A percentile compares a stretch with the other conserved stretches of the same genome.
These are phyloP conservation scores for Knoxia roxburghii DNA, from an alignment of 257 asterid species.

Conservation along the genomic window DNA sequence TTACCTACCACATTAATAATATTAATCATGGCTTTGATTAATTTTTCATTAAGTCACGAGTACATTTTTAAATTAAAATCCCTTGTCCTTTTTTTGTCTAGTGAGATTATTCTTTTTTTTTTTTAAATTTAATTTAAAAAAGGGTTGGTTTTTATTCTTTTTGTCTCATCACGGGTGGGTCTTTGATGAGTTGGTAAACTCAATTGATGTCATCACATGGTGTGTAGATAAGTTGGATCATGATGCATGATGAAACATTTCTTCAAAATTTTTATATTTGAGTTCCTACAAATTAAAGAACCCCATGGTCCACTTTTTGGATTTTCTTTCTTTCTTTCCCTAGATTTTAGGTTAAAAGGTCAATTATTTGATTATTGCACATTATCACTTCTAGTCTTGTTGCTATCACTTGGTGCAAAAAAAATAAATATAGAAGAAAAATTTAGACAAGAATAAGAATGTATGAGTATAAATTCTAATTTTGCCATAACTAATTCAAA, in stretches of 20 bases:
- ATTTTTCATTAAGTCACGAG: too few species aligned
- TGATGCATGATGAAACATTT: background rate
- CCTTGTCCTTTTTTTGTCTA: too few species aligned
- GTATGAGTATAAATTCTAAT: too few species aligned
- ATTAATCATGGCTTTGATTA: too few species aligned
- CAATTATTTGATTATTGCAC: slow-evolving; percentile 16
- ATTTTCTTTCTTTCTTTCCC: background rate
- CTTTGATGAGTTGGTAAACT: background rate
- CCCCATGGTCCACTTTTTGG: slow-evolving; percentile 17
- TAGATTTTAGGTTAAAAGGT: slow-evolving; percentile 14
- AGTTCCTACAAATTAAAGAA: too few species aligned
- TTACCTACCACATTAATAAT: too few species aligned
- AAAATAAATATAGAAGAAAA: too few species aligned
- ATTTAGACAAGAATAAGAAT: too few species aligned
- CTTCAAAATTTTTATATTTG: background rate
- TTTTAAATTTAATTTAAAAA: too few species aligned
- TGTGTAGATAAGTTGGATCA: slow-evolving; percentile 10
- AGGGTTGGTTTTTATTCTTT: slow-evolving; percentile 17
- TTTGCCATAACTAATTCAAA: too few species aligned
- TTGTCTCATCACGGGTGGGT: slow-evolving; percentile 18
- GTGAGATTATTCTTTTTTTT: background rate
- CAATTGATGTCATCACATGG: slow-evolving; percentile 33
- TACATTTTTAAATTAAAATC: too few species aligned
- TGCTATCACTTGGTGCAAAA: slow-evolving; percentile 13
- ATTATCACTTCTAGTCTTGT: slow-evolving; percentile 21